phyloP scores from a whole-genome alignment of 345 rosid genomes.

The Citrus mangshanensis region DNA sequence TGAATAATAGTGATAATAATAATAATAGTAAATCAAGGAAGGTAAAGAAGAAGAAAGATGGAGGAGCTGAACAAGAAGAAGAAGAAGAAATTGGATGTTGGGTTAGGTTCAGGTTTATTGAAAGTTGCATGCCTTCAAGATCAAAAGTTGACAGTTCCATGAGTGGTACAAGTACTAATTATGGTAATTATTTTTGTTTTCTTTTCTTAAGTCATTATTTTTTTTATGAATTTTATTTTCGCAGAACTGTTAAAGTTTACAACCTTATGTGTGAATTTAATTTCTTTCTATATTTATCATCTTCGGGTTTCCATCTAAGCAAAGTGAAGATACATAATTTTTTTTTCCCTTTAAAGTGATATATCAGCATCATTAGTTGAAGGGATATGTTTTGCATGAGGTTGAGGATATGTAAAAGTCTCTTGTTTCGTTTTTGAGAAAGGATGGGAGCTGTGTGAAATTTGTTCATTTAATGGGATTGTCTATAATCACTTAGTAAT shows the following conservation, averaged over 20 bases:
- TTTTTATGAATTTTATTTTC: background rate
- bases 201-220: background rate
- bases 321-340: background rate
- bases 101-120: constrained; percentile 50
- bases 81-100: constrained; percentile 59
- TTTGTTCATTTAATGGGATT: constrained; percentile 1
- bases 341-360: background rate
- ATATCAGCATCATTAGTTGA: background rate
- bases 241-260: background rate
- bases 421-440: constrained; percentile 6
- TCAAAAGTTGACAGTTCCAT: constrained; percentile 78
- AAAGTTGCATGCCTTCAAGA: constrained; percentile 68
- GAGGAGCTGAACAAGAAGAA: constrained; percentile 32
- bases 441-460: background rate
- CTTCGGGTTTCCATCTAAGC: background rate
- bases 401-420: background rate
- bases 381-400: background rate
- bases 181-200: constrained; percentile 25
- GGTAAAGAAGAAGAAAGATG: constrained; percentile 45
- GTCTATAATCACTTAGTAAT: background rate
- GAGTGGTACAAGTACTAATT: constrained; percentile 46
- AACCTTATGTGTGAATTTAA: background rate
- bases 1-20: constrained; percentile 2
- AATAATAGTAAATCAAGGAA: constrained; percentile 20
- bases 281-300: background rate